Evolutionary conservation across 2,329 filamentous ascomycete genomes (phyloP), one percentile per base, ranked within the genome.

Genomic region (Aureobasidium melanogenum): DNA sequence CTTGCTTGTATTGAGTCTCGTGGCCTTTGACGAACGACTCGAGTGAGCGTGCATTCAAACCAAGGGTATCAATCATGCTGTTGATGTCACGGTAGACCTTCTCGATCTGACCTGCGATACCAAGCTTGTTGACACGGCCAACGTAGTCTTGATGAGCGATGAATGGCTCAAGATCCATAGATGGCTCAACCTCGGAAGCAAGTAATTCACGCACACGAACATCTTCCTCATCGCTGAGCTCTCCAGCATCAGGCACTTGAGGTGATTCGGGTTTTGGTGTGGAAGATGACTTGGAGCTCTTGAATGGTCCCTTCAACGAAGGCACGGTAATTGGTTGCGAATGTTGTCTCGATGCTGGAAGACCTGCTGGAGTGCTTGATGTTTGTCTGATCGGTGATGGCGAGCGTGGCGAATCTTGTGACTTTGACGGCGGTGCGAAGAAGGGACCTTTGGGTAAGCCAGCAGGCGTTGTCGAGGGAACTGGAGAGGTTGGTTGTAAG

Each of bases 21-120:
- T 95, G 88, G 8, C 87, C 89, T 60, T 83, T 80, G 46, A 92
- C 74, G 67, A 82, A 87, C 0, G 80, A 77, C 22, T 79, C 74
- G 44, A 87, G 68, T 8, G 81, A 85, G 17, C 93, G 83, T 6
- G 89, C 85, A 70, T 97, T 97, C 54, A 97, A 82, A 10, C 93
- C 93, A 43, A 97, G 77, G 0, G 89, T 93, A 68, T 97, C 91
- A 46, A 99, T 86, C 94, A 97, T 99, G 14, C 89, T 89, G 72
- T 94, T 93, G 71, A 93, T 89, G 68, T 93, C 89, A 47, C 88
- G 83, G 71, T 89, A 94, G 56, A 81, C 69, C 56, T 74, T 74
- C 67, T 82, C 77, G 61, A 82, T 78, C 66, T 80, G 74, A 28
- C 75, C 77, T 30, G 75, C 72, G 60, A 76, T 63, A 62, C 77